These are phyloP conservation scores for Mollisia scopiformis DNA, from an alignment of 2,329 filamentous ascomycete genomes.

Conservation along the genomic window DNA sequence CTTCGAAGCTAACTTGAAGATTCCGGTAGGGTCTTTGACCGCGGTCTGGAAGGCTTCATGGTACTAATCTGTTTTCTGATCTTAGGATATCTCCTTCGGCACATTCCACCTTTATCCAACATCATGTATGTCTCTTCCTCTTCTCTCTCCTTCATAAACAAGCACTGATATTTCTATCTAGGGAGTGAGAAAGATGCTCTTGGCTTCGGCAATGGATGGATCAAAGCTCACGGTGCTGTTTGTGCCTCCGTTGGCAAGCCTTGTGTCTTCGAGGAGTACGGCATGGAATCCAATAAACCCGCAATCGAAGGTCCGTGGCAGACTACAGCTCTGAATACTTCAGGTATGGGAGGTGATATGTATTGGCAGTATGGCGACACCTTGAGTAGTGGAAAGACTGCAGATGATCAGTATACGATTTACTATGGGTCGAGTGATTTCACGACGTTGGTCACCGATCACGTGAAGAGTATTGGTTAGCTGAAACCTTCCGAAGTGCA, in stretches of 20 bases:
- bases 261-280: conserved; percentile 45
- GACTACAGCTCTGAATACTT: conserved; percentile 17
- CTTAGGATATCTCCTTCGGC: conserved; percentile 51
- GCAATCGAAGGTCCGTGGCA: conserved; percentile 25
- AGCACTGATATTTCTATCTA: background rate
- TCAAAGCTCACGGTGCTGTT: conserved; percentile 45
- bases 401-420: conserved; percentile 24
- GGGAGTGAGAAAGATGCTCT: conserved; percentile 33
- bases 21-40: background rate
- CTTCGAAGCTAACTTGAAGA: conserved; percentile 46
- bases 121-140: conserved; percentile 35
- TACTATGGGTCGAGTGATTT: conserved; percentile 4
- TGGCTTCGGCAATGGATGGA: conserved; percentile 50
- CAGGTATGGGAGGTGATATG: conserved; percentile 30
- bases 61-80: conserved; percentile 19
- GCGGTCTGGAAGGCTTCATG: background rate
- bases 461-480: conserved; percentile 1
- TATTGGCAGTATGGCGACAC: conserved; percentile 36
- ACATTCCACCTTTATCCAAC: conserved; percentile 55
- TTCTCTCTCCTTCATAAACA: background rate
- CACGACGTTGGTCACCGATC: background rate
- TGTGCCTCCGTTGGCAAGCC: conserved; percentile 43
- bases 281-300: conserved; percentile 26
- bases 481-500: background rate
- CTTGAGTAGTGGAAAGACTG: conserved; percentile 24